Evolutionary conservation across 2,329 filamentous ascomycete species (phyloP), one percentile per base, ranked within the genome.

Genomic region (Alternaria dauci): DNA sequence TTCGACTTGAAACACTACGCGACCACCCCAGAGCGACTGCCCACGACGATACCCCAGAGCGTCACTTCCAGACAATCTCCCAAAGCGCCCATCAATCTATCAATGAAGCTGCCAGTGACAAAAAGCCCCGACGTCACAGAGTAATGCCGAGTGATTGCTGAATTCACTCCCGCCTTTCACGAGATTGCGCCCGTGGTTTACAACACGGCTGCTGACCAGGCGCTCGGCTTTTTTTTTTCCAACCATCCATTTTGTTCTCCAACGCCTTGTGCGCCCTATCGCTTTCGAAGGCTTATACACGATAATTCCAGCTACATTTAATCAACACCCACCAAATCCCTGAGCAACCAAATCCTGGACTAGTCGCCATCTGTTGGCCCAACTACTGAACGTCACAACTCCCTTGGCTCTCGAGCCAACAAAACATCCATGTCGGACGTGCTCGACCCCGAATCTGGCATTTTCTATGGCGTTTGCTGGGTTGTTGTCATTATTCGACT

Each of bases 401-500:
- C 50, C 28, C n/a, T 62, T 47, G 59, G 59, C 60, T 52, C 43
- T 52, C 44, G 38, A 42, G 36, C 52, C 52, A 30, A 55, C 34
- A 25, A 55, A n/a, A 36, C 43, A 39, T 28, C 34, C 18, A 75
- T 74, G 72, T 72, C 73, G 34, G 28, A 32, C 38, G 62, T 71
- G 28, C 67, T 78, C 6, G 66, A 77, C 46, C 75, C 75, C 32
- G 75, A 78, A 59, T 68, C 74, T 4, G 71, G 67, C 4, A 76
- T 77, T 23, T 76, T 74, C 59, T 78, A 76, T 52, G 66, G 62
- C 11, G 57, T 74, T 32, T 77, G 75, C 58, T 77, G 75, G 76
- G 23, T 76, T n/a, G 67, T 76, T 8, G 71, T 77, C 30, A 59
- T 72, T 18, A 64, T 70, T 9, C 66, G 76, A 30, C 59, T 76